phyloP scores from a whole-genome alignment of 306 rosid genomes.

The Hippophae tibetana region DNA sequence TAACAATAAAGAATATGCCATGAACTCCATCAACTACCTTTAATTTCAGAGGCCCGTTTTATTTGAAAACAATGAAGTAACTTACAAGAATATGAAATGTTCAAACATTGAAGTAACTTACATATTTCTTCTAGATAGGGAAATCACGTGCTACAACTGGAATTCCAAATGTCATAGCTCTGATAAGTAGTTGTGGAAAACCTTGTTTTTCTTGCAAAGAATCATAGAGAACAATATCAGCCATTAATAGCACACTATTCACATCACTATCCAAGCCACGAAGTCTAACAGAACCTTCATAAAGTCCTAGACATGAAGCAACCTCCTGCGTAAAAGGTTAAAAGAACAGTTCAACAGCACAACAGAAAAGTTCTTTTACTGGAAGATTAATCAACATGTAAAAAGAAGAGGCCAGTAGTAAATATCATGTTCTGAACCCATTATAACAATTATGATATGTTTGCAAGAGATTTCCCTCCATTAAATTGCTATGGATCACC shows the following conservation, averaged over 20 bases:
- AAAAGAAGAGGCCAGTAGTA: too few species aligned
- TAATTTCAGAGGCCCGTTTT: slow-evolving; percentile 17
- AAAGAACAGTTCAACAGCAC: slow-evolving; percentile 24
- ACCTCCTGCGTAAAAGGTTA: slow-evolving; percentile 52
- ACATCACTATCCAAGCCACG: slow-evolving; percentile 73
- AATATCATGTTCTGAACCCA: too few species aligned
- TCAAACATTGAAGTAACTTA: slow-evolving; percentile 37
- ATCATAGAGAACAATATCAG: slow-evolving; percentile 87
- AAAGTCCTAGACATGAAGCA: slow-evolving; percentile 82
- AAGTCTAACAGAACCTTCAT: slow-evolving; percentile 61
- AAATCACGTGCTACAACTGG: slow-evolving; percentile 82
- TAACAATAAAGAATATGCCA: slow-evolving; percentile 52
- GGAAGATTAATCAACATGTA: slow-evolving; percentile 1
- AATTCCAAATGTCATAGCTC: slow-evolving; percentile 81
- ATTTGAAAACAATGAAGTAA: slow-evolving; percentile 2
- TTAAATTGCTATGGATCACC: too few species aligned
- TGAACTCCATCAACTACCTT: slow-evolving; percentile 78
- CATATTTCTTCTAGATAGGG: slow-evolving; percentile 63
- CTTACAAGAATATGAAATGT: background rate
- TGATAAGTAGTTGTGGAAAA: slow-evolving; percentile 76
- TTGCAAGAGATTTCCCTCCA: too few species aligned
- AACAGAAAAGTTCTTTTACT: slow-evolving; percentile 7
- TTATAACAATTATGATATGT: too few species aligned
- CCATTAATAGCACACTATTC: slow-evolving; percentile 60
- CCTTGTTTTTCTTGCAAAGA: slow-evolving; percentile 86